Base-by-base conservation (phyloP, 2,329 filamentous ascomycete species). In the Cladosporium phlei region DNA sequence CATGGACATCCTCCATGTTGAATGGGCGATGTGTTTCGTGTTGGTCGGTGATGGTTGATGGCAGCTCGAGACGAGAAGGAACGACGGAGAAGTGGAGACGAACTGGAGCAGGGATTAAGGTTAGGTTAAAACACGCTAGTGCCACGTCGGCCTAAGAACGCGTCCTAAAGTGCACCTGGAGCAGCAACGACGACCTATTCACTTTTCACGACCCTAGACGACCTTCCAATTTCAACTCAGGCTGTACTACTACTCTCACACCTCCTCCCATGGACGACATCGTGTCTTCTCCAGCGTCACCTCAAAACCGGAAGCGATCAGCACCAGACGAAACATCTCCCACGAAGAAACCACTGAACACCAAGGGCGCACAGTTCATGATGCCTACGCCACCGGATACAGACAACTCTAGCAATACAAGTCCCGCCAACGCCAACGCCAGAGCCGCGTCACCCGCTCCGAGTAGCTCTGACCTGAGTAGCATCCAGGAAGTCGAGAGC, bases 311-410 rank as follows among this genome's bases (percentile, higher is more conserved):
- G 25, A 63, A 63, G 46, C 57, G 62, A 14, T 20, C 53, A 38
- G 55, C 57, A 21, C 49, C 53, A 19, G 55, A 60, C 46, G 54
- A 58, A 11, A 45, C 53, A 20, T 51, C 52, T 11, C 51, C 52
- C n/a, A 48, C 47, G 12, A 52, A 55, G 43, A 60, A 56, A 33
- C 60, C 56, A 34, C 54, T 64, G 16, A 64, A 64, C 43, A 53
- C 62, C 17, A 62, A 59, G 38, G 62, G 61, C 19, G 55, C 49
- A 8, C 62, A 64, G 25, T 64, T 64, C 57, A 54, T 61, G 32
- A 61, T 63, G 58, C 59, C 60, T 8, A 62, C 61, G 12, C 59
- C 60, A 20, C 59, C 60, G 11, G 60, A 61, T n/a, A 61, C 60
- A 12, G 61, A 62, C 19, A 47, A 56, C 3, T 63, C 61, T 1